Evolutionary conservation across 495 filamentous ascomycete genomes (phyloP).

Genomic region (Annulohypoxylon nitens): DNA sequence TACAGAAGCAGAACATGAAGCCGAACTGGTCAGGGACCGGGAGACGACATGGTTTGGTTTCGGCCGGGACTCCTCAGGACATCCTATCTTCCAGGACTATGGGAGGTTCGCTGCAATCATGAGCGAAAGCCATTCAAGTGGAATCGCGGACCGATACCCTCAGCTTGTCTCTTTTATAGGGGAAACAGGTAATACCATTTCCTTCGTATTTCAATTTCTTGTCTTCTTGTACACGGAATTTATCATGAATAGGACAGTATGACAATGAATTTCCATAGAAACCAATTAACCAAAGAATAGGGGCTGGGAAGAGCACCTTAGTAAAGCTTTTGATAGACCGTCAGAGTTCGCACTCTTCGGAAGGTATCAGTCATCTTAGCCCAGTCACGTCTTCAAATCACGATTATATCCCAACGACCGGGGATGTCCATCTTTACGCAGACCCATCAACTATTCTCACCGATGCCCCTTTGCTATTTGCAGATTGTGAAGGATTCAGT

Average conservation of each 20-base stretch:
- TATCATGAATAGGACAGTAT: background rate
- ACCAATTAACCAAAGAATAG: background rate
- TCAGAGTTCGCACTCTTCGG: background rate
- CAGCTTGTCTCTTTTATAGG: conserved; percentile 10
- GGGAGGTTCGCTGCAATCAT: conserved; percentile 15
- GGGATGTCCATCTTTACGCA: conserved; percentile 7
- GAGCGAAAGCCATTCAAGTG: background rate
- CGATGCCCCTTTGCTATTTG: conserved; percentile 5
- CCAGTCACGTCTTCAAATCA: conserved; percentile 8
- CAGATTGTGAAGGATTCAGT: conserved; percentile 8
- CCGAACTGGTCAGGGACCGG: background rate
- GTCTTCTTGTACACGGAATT: background rate
- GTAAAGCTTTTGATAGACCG: conserved; percentile 5
- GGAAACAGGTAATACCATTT: conserved; percentile 12
- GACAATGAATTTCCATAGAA: background rate
- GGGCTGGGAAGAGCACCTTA: background rate
- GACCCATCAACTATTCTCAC: conserved; percentile 1
- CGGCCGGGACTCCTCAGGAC: conserved; percentile 1
- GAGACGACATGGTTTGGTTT: conserved; percentile 16
- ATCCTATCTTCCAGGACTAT: conserved; percentile 5
- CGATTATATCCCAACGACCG: conserved; percentile 4
- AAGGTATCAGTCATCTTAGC: background rate
- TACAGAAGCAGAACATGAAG: conserved; percentile 10
- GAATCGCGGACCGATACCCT: background rate
- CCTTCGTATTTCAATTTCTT: background rate